Evolutionary conservation across 139 green algal species (phyloP), one percentile per base, ranked within the genome.

Genomic region (Chlamydomonas schloesseri): DNA sequence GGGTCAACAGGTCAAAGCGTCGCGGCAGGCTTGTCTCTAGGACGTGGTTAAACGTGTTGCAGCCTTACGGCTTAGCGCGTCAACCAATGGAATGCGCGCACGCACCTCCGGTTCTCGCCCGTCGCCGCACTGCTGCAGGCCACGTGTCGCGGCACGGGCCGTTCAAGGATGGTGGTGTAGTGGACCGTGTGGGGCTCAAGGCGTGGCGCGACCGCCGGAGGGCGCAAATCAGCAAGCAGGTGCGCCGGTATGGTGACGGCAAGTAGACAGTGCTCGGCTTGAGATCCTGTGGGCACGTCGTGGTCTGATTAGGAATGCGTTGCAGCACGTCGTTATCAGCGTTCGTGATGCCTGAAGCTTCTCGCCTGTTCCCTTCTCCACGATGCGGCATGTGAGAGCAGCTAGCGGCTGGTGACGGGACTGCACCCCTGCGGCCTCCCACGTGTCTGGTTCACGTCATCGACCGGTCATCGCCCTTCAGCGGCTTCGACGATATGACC

Each of bases 391-490:
- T 58, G 53, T 21, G 55, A 4, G 2, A 60, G 18, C 55, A 60
- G 55, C 55, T 58, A 13, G 36, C 34, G 42, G 58, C 73, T 23
- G 50, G 1, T 57, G 47, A 71, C 34, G 75, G 57, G 21, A 14
- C 8, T 8, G 58, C 72, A 37, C 62, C 70, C 21, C 33, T 33
- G 28, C 36, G 71, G 17, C 73, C 84, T n/a, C 92, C 91, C 0
- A 91, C 91, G 8, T 95, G 94, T 14, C 87, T 98, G n/a, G 93
- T 98, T 55, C 96, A 98, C 79, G 86, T 98, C 28, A 97, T 98
- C 72, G 69, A 87, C 11, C 88, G 96, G 17, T 95, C 90, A 83
- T 97, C 93, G 0, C 92, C 92, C 3, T 98, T 98, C 82, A 95
- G 89, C 86, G 96, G 96, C 62, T 81, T 80, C 18, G 96, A 98